These are phyloP conservation scores for Ceratobasidium sp. DNA, from an alignment of 1,284 basidiomycete genomes.

Conservation along the genomic window DNA sequence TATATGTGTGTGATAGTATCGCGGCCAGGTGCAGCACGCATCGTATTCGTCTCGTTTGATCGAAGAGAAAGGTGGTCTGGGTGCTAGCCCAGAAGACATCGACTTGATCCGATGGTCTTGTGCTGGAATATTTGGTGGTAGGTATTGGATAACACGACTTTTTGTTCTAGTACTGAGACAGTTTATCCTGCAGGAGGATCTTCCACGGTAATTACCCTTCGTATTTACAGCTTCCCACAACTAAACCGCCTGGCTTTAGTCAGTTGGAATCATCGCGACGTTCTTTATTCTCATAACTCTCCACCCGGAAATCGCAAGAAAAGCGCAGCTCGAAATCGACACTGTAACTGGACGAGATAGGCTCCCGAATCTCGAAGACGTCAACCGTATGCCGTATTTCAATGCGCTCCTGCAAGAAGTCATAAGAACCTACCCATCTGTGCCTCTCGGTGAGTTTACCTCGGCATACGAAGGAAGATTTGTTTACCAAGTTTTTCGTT, in stretches of 20 bases:
- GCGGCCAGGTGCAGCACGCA: neutral
- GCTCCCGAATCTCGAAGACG: slow-evolving; percentile 46
- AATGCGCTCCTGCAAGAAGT: slow-evolving; percentile 49
- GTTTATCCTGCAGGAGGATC: neutral
- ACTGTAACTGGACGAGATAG: slow-evolving; percentile 43
- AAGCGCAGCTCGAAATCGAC: slow-evolving; percentile 49
- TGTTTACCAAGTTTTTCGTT: neutral
- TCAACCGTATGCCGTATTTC: slow-evolving; percentile 48
- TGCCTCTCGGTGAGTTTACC: neutral
- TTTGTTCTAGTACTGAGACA: neutral
- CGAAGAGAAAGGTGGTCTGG: slow-evolving; percentile 29
- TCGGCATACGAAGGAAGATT: neutral
- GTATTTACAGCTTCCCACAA: neutral
- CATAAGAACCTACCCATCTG: slow-evolving; percentile 10
- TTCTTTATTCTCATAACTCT: slow-evolving; percentile 6
- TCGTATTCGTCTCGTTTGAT: slow-evolving; percentile 24
- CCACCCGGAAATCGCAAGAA: slow-evolving; percentile 46
- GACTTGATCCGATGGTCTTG: slow-evolving; percentile 35
- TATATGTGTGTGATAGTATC: neutral
- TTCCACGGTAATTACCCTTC: neutral
- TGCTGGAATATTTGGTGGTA: slow-evolving; percentile 20
- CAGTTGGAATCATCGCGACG: slow-evolving; percentile 44
- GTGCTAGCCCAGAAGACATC: slow-evolving; percentile 3
- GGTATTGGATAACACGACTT: neutral
- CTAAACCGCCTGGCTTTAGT: neutral